Base-by-base conservation (phyloP, 495 filamentous ascomycete genomes). In the Annulohypoxylon bovei region DNA sequence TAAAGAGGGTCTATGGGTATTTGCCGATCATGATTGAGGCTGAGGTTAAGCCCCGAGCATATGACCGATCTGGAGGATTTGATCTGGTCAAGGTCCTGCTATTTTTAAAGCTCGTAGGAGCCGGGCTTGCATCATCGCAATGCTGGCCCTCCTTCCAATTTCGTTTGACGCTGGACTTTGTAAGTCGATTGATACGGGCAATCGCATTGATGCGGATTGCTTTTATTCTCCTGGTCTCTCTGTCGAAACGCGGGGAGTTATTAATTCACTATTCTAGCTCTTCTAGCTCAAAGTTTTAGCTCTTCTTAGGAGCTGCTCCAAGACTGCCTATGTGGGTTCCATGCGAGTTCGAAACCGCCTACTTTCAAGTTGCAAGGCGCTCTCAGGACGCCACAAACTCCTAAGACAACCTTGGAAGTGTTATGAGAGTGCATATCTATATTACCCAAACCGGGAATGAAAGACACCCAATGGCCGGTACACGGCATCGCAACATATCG, bases 1-100 rank as follows among this genome's bases (percentile, higher is more conserved):
- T 20, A 39, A 28, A 49, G 30, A 20, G 39, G 30, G 35, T 52
- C 12, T 37, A 53, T 30, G 30, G 54, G 35, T 39, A 20, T 33
- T 32, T 58, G 40, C 50, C 56, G 68, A 66, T 71, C 42, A 5
- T 28, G 46, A 50, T 65, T 66, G 68, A 66, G 68, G 68, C 68
- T 71, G 62, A 71, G 28, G 28, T 32, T 37, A 52, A 33, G 9
- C 56, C 42, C 68, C 56, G 62, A 66, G 61, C 22, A 70, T 56
- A 39, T 50, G 47, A 9, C 62, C 62, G 62, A 65, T 70, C 55
- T 65, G 4, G 30, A 49, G 42, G 7, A 22, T 60, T 61, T 22
- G 46, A 40, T 8, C 20, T 28, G 39, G 11, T 35, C 20, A 65
- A 18, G 18, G 2, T 6, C 23, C 27, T 32, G 54, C 20, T 40